Evolutionary conservation across 1,139 yeast genomes (phyloP), one percentile per base, ranked within the genome.

Genomic region (Zygosaccharomyces sapae): DNA sequence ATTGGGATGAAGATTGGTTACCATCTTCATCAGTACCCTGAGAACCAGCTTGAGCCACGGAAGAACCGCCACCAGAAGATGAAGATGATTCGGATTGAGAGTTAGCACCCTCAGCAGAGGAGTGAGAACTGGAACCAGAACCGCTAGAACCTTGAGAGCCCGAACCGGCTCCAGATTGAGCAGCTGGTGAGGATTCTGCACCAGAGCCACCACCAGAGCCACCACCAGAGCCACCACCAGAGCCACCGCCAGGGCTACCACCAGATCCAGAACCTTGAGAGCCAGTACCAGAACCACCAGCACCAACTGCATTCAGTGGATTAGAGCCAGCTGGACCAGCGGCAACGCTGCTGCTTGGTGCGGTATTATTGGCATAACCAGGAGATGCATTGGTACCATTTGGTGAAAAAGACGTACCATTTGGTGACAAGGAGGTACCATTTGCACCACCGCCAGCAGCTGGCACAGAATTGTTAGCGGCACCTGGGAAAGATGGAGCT

Each of bases 101-200:
- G 31, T 27, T 9, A 9, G 31, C 9, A 27, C 31, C 31, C n/a
- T 27, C n/a, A 33, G 22, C 10, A 5, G 36, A 33, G 18, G 36
- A 16, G 8, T 33, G 36, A 2, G 36, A 10, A 29, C 31, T 18
- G 31, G 41, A 38, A 18, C 25, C 31, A 18, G 33, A 29, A n/a
- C 41, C 25, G 16, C 30, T 12, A 25, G 41, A 36, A 36, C 22
- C 20, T 18, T 20, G 24, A 5, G 37, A 33, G 6, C 24, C 37
- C 6, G 37, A 33, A 13, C 24, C 9, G 18, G 37, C 37, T 13
- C 29, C 38, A 36, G 38, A 36, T n/a, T 36, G 38, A 20, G 38
- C 25, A 20, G n/a, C 38, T 24, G 24, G 20, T 4, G 37, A 33
- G 13, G 31, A 9, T 5, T 12, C n/a, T 27, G 31, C 30, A 27